These are phyloP conservation scores for Perkinsus marinus DNA, from an alignment of 169 alveolate genomes.

Conservation along the genomic window DNA sequence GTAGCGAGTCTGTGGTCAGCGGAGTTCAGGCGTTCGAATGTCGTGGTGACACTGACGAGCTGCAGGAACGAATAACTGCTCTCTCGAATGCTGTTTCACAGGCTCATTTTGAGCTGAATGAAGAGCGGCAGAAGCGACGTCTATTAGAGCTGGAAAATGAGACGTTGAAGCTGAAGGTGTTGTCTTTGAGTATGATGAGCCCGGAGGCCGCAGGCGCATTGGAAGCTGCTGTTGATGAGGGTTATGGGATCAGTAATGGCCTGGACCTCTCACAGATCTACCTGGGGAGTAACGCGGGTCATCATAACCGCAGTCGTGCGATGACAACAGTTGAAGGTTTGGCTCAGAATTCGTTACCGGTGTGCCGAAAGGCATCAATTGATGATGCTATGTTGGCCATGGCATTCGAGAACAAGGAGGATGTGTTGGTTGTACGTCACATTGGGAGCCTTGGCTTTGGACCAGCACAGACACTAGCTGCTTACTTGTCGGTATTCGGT, in stretches of 20 bases:
- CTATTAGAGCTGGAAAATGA: not conserved
- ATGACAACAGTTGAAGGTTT: not conserved
- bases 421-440: not conserved
- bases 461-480: not conserved
- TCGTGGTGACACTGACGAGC: not conserved
- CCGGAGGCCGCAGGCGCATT: not conserved
- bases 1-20: not conserved
- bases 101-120: not conserved
- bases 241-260: not conserved
- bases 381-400: not conserved
- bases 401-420: not conserved
- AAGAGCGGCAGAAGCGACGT: not conserved
- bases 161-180: not conserved
- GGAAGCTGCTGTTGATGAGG: not conserved
- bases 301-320: not conserved
- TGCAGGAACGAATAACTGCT: not conserved
- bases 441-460: not conserved
- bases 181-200: not conserved
- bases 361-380: not conserved
- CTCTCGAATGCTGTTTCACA: not conserved
- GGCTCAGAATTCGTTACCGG: not conserved
- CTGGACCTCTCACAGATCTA: not conserved
- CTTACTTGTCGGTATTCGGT: not conserved
- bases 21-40: not conserved
- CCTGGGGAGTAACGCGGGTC: not conserved